Conservation (phyloP, 2,329 filamentous ascomycete genomes). For the Xylariaceae sp. region DNA sequence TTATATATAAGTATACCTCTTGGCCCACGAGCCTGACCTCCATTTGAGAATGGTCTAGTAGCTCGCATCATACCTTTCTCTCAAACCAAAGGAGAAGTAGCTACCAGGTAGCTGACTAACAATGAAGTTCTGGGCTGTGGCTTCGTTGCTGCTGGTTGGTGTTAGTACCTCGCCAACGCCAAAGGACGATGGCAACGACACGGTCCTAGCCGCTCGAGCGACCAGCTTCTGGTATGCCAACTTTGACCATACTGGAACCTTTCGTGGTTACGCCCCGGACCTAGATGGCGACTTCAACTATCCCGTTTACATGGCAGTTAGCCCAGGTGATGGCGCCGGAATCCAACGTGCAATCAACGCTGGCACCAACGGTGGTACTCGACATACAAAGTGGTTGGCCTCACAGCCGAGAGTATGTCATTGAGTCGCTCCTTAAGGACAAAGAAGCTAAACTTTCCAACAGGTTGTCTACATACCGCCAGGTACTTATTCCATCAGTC, state of each 20-base stretch:
- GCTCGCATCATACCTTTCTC: neutral
- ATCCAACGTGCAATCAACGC: conserved; percentile 50
- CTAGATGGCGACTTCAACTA: conserved; percentile 48
- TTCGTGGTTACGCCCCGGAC: conserved; percentile 50
- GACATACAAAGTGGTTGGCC: conserved; percentile 49
- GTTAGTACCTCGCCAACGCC: conserved; percentile 23
- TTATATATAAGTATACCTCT: conserved; percentile 13
- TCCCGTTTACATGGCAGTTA: conserved; percentile 48
- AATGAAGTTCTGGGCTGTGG: conserved; percentile 20
- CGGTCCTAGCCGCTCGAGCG: conserved; percentile 20
- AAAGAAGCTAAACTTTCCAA: conserved; percentile 14
- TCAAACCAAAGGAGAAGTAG: neutral
- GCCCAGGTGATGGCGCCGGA: conserved; percentile 45
- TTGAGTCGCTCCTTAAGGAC: neutral
- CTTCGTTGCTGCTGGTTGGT: conserved; percentile 21
- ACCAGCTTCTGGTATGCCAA: conserved; percentile 51
- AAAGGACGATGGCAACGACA: conserved; percentile 16
- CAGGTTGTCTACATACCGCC: conserved; percentile 53
- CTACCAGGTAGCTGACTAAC: neutral
- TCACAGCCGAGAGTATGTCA: conserved; percentile 49
- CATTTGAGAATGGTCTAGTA: neutral
- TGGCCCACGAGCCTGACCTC: neutral
- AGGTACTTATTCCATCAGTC: conserved; percentile 49
- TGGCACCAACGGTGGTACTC: conserved; percentile 42
- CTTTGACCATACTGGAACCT: conserved; percentile 47